A percentile compares a stretch with the other conserved stretches of the same genome.
Conservation (phyloP, 495 filamentous ascomycete species). For the Penicillium desertorum region DNA sequence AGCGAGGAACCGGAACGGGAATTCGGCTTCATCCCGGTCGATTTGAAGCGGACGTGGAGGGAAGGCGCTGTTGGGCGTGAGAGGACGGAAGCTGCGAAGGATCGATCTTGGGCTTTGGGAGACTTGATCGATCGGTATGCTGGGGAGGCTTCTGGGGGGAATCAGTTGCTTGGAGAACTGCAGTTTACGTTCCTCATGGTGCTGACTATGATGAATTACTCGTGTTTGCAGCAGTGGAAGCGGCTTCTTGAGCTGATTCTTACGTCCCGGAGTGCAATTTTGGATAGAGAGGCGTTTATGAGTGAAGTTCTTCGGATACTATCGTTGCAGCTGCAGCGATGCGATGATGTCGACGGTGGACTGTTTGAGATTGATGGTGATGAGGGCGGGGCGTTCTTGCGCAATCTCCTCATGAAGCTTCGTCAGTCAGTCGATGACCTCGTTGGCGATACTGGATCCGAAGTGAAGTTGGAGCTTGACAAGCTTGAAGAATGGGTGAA, state of each 20-base stretch:
- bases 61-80: constrained; percentile 68
- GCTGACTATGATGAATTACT: constrained; percentile 77
- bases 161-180: constrained; percentile 75
- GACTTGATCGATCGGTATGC: constrained; percentile 46
- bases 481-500: constrained; percentile 57
- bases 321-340: constrained; percentile 68
- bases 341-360: constrained; percentile 64
- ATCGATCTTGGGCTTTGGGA: constrained; percentile 68
- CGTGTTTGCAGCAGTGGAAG: constrained; percentile 89
- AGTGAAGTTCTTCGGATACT: constrained; percentile 59
- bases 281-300: constrained; percentile 58
- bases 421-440: constrained; percentile 45
- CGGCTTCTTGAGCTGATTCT: constrained; percentile 68
- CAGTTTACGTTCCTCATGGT: constrained; percentile 84
- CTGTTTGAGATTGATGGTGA: constrained; percentile 54
- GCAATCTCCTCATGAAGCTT: constrained; percentile 54
- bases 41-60: constrained; percentile 64
- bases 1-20: constrained; percentile 39
- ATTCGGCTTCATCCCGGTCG: constrained; percentile 48
- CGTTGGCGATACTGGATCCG: constrained; percentile 31
- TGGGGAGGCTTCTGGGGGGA: constrained; percentile 22
- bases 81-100: constrained; percentile 67
- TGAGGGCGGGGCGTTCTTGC: constrained; percentile 56
- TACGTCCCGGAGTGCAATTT: constrained; percentile 62
- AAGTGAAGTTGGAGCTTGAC: constrained; percentile 52